Conservation (phyloP, 116 monocot genomes). For the Papilionanthe hybrid region DNA sequence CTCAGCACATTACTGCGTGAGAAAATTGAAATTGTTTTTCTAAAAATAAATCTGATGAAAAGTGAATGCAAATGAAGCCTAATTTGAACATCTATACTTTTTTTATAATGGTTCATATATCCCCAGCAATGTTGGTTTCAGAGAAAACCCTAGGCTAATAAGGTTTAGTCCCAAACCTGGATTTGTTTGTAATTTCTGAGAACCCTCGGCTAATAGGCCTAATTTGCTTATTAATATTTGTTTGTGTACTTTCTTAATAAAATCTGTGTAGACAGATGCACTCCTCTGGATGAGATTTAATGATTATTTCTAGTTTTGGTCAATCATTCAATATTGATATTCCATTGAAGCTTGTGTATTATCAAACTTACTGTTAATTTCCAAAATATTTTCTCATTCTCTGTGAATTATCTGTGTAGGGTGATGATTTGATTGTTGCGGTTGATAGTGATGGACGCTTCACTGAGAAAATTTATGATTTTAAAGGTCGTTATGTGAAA, state of each 20-base stretch:
- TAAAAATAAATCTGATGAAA: no score
- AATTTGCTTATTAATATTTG: neutral
- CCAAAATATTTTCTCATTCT: neutral
- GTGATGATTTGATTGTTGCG: slow-evolving; percentile 72
- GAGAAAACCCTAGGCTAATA: no score
- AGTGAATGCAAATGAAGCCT: no score
- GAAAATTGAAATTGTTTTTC: no score
- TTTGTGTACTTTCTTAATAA: neutral
- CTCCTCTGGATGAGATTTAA: neutral
- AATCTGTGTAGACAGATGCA: neutral
- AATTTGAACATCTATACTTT: no score
- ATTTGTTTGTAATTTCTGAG: no score
- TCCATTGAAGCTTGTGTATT: neutral
- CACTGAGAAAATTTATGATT: slow-evolving; percentile 59
- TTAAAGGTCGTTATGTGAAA: slow-evolving; percentile 74
- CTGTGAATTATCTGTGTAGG: slow-evolving; percentile 29
- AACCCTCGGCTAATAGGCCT: no score
- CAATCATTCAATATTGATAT: neutral
- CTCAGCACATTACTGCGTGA: no score
- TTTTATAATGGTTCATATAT: no score
- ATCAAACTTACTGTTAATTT: neutral
- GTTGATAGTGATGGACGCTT: slow-evolving; percentile 96
- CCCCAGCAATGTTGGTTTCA: no score
- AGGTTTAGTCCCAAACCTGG: no score
- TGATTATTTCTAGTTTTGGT: neutral